Evolutionary conservation across 2,329 filamentous ascomycete species (phyloP).

Genomic region (Pyrenophora tritici-repentis): DNA sequence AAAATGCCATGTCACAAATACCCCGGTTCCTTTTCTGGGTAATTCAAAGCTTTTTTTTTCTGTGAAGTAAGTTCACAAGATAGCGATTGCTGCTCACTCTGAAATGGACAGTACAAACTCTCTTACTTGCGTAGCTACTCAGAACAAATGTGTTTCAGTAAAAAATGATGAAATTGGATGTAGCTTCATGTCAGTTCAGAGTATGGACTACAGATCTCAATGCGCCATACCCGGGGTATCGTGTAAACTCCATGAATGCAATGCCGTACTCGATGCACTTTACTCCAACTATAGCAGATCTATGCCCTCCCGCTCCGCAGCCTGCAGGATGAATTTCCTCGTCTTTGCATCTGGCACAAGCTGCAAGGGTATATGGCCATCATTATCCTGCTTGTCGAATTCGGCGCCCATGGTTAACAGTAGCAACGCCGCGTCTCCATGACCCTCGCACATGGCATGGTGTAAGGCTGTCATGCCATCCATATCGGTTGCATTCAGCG

Average conservation of each 20-base stretch:
- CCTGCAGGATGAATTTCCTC: slow-evolving; percentile 74
- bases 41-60: too few species aligned
- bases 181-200: too few species aligned
- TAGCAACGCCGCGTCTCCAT: slow-evolving; percentile 79
- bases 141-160: too few species aligned
- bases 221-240: slow-evolving; percentile 19
- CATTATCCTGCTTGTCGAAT: slow-evolving; percentile 72
- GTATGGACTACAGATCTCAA: background rate
- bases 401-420: slow-evolving; percentile 86
- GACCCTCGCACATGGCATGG: slow-evolving; percentile 76
- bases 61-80: too few species aligned
- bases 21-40: too few species aligned
- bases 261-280: background rate
- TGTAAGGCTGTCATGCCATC: slow-evolving; percentile 89
- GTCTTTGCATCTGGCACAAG: slow-evolving; percentile 87
- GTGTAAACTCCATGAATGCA: slow-evolving; percentile 14
- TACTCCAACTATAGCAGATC: slow-evolving; percentile 53
- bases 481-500: slow-evolving; percentile 79
- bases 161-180: too few species aligned
- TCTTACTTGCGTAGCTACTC: too few species aligned
- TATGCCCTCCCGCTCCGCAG: slow-evolving; percentile 83
- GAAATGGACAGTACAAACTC: background rate
- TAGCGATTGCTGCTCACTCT: too few species aligned
- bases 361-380: slow-evolving; percentile 75
- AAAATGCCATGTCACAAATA: too few species aligned